A percentile compares a stretch with the other conserved stretches of the same genome.
phyloP scores from a whole-genome alignment of 192 early-diverging fungal genomes.

The Mortierella antarctica region DNA sequence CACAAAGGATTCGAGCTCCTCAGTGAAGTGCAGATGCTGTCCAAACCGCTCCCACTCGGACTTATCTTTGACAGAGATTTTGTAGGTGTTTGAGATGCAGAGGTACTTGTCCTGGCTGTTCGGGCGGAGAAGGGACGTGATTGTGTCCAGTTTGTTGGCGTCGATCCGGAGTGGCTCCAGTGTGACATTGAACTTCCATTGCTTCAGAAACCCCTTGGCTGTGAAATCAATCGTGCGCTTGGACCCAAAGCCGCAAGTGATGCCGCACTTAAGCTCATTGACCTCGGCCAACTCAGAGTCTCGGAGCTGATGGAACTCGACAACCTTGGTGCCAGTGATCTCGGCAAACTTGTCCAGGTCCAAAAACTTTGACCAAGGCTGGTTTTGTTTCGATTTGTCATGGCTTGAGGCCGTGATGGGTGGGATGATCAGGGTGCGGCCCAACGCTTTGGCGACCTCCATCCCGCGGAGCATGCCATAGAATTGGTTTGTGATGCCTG shows the following conservation, averaged over 20 bases:
- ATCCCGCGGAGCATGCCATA: slow-evolving; percentile 52
- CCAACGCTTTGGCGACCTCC: slow-evolving; percentile 39
- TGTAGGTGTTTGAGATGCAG: slow-evolving; percentile 52
- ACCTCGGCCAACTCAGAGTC: slow-evolving; percentile 26
- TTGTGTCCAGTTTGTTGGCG: slow-evolving; percentile 18
- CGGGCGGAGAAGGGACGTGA: slow-evolving; percentile 14
- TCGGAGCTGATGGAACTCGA: slow-evolving; percentile 42
- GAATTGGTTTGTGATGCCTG: slow-evolving; percentile 54
- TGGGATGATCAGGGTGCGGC: slow-evolving; percentile 45
- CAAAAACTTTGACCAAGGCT: slow-evolving; percentile 49
- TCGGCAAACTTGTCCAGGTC: slow-evolving; percentile 28
- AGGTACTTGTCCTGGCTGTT: slow-evolving; percentile 22
- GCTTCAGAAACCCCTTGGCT: slow-evolving; percentile 49
- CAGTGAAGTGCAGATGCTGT: slow-evolving; percentile 40
- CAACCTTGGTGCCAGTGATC: slow-evolving; percentile 24
- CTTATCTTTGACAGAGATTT: slow-evolving; percentile 49
- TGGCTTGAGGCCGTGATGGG: slow-evolving; percentile 52
- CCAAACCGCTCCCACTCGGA: slow-evolving; percentile 49
- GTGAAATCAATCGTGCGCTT: slow-evolving; percentile 47
- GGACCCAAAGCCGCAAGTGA: slow-evolving; percentile 50
- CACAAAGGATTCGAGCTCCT: slow-evolving; percentile 34
- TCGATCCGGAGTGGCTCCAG: slow-evolving; percentile 10
- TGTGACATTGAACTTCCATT: slow-evolving; percentile 36
- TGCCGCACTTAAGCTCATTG: slow-evolving; percentile 38
- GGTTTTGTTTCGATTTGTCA: slow-evolving; percentile 52